These are phyloP conservation scores for Saccharomycodes ludwigii DNA, from an alignment of 805 yeast genomes.

Conservation along the genomic window DNA sequence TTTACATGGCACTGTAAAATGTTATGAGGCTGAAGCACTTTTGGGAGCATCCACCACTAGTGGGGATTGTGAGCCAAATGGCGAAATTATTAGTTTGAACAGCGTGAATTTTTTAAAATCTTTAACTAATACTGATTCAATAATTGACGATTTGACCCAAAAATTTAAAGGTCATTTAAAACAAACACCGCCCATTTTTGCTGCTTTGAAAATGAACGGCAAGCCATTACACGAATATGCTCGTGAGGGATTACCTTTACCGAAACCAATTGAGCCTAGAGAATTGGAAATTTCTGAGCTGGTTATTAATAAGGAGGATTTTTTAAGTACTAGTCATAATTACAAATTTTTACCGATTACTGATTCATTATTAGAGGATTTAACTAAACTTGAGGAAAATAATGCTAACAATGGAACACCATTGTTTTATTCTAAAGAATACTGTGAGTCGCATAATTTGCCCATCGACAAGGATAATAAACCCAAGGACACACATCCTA, in stretches of 20 bases:
- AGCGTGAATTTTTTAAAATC: conserved; percentile 41
- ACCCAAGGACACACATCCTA: conserved; percentile 21
- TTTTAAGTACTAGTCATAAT: conserved; percentile 38
- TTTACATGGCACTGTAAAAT: conserved; percentile 61
- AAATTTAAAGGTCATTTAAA: conserved; percentile 70
- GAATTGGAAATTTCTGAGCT: conserved; percentile 49
- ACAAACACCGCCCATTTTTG: conserved; percentile 91
- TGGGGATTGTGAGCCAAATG: conserved; percentile 67
- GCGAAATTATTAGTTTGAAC: conserved; percentile 55
- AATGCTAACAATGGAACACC: conserved; percentile 8
- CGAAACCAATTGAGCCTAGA: conserved; percentile 69
- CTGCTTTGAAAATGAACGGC: conserved; percentile 91
- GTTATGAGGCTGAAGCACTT: conserved; percentile 73
- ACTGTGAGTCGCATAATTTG: conserved; percentile 30
- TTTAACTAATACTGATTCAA: background rate
- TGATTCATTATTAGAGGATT: conserved; percentile 15
- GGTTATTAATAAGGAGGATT: conserved; percentile 28
- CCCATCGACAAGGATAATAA: conserved; percentile 29
- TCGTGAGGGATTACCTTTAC: conserved; percentile 73
- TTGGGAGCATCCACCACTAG: conserved; percentile 88
- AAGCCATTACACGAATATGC: conserved; percentile 92
- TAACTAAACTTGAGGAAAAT: conserved; percentile 5
- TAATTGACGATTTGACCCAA: conserved; percentile 33
- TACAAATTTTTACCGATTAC: conserved; percentile 33
- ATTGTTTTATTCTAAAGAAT: conserved; percentile 47